Evolutionary conservation across 2,329 filamentous ascomycete species (phyloP).

Genomic region (Annulohypoxylon truncatum): DNA sequence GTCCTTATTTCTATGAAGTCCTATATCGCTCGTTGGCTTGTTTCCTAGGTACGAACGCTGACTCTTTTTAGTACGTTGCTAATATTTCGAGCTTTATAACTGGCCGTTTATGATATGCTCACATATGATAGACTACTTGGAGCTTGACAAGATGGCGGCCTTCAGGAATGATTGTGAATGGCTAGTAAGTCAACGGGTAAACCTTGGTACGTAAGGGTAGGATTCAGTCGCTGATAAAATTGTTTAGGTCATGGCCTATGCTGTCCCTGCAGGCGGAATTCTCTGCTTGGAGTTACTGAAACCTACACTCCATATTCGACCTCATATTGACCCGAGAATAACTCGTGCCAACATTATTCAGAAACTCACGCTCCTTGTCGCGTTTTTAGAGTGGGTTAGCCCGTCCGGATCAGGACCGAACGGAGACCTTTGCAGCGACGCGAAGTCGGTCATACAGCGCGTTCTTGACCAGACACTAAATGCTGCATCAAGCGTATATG

Average conservation of each 20-base stretch:
- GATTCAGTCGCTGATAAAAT: conserved; percentile 2
- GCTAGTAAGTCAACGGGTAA: conserved; percentile 54
- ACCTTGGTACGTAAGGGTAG: no score
- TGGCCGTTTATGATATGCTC: not conserved
- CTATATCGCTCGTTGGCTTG: no score
- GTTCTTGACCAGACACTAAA: conserved; percentile 64
- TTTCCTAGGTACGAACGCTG: no score
- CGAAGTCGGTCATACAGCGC: conserved; percentile 61
- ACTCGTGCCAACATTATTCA: conserved; percentile 63
- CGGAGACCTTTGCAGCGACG: conserved; percentile 59
- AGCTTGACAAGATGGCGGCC: conserved; percentile 58
- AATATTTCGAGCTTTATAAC: not conserved
- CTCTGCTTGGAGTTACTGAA: conserved; percentile 63
- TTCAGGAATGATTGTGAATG: conserved; percentile 61
- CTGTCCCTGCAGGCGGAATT: conserved; percentile 61
- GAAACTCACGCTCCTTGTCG: conserved; percentile 62
- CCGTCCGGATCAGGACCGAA: conserved; percentile 58
- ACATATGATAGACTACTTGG: conserved; percentile 35
- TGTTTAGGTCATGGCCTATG: conserved; percentile 60
- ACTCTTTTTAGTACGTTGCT: conserved; percentile 19
- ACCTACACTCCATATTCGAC: conserved; percentile 52
- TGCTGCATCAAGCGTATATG: conserved; percentile 43
- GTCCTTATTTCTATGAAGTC: no score
- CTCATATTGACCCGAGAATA: conserved; percentile 51
- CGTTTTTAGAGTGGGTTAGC: conserved; percentile 63